phyloP scores from a whole-genome alignment of 257 asterid species.

The Leptodermis oblonga region DNA sequence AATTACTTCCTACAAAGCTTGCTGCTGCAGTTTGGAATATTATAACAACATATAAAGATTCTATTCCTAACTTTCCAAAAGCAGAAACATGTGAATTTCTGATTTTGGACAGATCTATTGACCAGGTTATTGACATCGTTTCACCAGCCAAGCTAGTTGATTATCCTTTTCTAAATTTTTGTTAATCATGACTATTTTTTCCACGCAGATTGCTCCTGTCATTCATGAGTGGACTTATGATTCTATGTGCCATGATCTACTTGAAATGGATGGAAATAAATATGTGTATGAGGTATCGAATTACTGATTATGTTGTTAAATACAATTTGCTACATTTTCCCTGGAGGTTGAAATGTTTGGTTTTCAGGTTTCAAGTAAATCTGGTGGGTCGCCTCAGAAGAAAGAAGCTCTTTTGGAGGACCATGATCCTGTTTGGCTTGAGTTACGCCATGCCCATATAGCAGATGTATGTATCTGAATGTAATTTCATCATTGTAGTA shows the following conservation, averaged over 20 bases:
- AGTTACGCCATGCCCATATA: constrained; percentile 84
- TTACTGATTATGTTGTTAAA: constrained; percentile 15
- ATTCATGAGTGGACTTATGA: constrained; percentile 99
- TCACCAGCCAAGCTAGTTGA: constrained; percentile 4
- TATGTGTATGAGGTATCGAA: constrained; percentile 67
- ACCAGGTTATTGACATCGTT: constrained; percentile 51
- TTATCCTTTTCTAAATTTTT: neutral
- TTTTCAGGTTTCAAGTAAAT: constrained; percentile 70
- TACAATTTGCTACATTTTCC: constrained; percentile 9
- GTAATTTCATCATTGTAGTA: constrained; percentile 10
- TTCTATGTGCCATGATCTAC: constrained; percentile 97
- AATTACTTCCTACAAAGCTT: constrained; percentile 69
- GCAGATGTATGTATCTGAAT: constrained; percentile 64
- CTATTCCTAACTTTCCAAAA: constrained; percentile 78
- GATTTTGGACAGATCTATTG: constrained; percentile 88
- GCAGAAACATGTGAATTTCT: constrained; percentile 88
- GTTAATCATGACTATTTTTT: constrained; percentile 8
- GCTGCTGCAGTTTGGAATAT: constrained; percentile 73
- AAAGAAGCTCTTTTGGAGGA: constrained; percentile 92
- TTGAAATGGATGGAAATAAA: constrained; percentile 88
- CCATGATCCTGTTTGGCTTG: constrained; percentile 93
- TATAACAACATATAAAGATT: constrained; percentile 55
- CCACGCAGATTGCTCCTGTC: constrained; percentile 81
- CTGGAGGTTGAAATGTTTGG: constrained; percentile 26
- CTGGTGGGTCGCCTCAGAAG: constrained; percentile 76